These are phyloP conservation scores for Phyllosticta paracitricarpa DNA, from an alignment of 2,329 filamentous ascomycete species.

Conservation along the genomic window DNA sequence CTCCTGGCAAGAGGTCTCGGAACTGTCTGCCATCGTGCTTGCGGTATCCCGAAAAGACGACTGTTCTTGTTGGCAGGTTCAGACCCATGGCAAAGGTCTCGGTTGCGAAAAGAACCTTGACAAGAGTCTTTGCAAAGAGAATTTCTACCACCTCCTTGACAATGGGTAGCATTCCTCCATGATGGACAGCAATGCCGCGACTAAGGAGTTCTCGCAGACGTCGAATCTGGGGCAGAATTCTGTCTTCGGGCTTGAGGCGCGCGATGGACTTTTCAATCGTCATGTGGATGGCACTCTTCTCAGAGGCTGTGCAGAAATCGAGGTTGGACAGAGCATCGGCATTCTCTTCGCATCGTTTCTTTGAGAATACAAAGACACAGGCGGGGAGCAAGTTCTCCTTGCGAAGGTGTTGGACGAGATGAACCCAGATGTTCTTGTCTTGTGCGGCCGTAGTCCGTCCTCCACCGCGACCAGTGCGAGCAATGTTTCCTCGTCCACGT, in stretches of 20 bases:
- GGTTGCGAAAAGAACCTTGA: conserved; percentile 94
- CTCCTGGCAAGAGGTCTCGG: conserved; percentile 81
- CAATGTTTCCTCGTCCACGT: conserved; percentile 72
- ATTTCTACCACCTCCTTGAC: conserved; percentile 98
- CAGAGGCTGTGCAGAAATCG: conserved; percentile 83
- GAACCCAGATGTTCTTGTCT: conserved; percentile 94
- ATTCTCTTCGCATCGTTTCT: conserved; percentile 94
- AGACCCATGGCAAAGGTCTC: conserved; percentile 99
- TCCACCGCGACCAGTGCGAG: conserved; percentile 72
- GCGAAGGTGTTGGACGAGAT: conserved; percentile 81
- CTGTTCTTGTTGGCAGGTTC: conserved; percentile 88
- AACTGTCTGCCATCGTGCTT: conserved; percentile 94
- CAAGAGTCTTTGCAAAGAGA: conserved; percentile 84
- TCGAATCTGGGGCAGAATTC: conserved; percentile 82
- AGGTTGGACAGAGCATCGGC: conserved; percentile 90
- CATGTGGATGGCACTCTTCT: conserved; percentile 97
- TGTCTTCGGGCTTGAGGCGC: conserved; percentile 80
- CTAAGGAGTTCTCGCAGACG: conserved; percentile 75
- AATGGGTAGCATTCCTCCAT: conserved; percentile 87
- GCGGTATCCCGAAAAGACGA: conserved; percentile 93
- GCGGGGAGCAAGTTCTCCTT: conserved; percentile 81
- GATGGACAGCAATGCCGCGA: conserved; percentile 89
- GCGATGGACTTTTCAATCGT: conserved; percentile 92
- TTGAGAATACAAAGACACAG: conserved; percentile 98
- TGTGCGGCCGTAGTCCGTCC: conserved; percentile 84